Base-by-base conservation (phyloP, 106 monocot genomes). In the Platanthera guangdongensis region DNA sequence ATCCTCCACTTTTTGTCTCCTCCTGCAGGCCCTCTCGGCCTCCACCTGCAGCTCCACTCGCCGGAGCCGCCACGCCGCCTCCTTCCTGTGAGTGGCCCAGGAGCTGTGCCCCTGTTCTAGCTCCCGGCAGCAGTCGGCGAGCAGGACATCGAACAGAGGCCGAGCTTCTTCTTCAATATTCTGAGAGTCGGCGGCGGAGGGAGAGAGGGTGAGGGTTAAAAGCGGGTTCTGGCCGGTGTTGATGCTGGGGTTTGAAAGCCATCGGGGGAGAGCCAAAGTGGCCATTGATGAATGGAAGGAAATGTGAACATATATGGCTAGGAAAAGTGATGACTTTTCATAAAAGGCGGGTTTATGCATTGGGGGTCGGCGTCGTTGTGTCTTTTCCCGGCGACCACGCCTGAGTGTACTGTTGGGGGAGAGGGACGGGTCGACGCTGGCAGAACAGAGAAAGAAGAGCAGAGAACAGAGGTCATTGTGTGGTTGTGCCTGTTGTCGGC, bases 41-140 rank as follows among this genome's bases (percentile, higher is more conserved):
- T n/a, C n/a, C n/a, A n/a, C 74, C 82, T 95, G 92, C 78, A 90
- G 74, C 74, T 95, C 95, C 30, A 92, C 86, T 57, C 92, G 74
- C 81, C 77, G 79, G 68, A 95, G 79, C 75, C 90, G 79, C 95
- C 95, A 95, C n/a, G 92, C 60, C 13, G 86, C 74, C 62, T 95
- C 92, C 81, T 88, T 92, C 85, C 79, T 86, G 71, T 92, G 92
- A 16, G 81, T 59, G 39, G 75, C 68, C 95, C 84, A 83, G 8
- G 92, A 90, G 50, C 83, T 71, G 54, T 92, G 83, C 50, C 90
- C 90, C 80, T 95, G 90, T 30, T 92, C 92, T 21, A 95, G 62
- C 16, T 92, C 95, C 57, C 84, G 75, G 77, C 90, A 88, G 53
- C 90, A 92, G 71, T 90, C 88, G 0, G 69, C 69, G 16, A 92